These are phyloP conservation scores for Globisporangium heterothallicum DNA, from an alignment of 352 stramenopile genomes.

Conservation along the genomic window DNA sequence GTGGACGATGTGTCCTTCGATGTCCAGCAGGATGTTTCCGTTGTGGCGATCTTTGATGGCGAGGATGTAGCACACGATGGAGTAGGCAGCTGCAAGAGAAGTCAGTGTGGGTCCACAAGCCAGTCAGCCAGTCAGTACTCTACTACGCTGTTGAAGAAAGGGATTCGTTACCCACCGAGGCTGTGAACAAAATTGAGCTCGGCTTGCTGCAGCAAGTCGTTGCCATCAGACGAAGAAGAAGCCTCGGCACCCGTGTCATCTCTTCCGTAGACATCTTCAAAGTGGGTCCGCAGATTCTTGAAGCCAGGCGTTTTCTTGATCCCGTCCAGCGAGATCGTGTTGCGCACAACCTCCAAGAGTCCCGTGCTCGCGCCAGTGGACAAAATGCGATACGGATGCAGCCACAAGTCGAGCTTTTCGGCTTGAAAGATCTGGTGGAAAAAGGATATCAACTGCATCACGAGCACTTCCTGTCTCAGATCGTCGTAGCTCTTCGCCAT, in stretches of 20 bases:
- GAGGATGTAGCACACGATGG: conserved; percentile 96
- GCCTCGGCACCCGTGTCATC: conserved; percentile 24
- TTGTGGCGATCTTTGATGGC: conserved; percentile 99
- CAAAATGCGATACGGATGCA: conserved; percentile 95
- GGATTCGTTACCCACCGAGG: conserved; percentile 46
- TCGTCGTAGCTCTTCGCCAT: conserved; percentile 98
- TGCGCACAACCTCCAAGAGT: conserved; percentile 94
- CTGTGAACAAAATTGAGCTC: conserved; percentile 83
- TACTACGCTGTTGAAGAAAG: not conserved
- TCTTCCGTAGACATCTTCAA: conserved; percentile 90
- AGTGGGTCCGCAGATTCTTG: conserved; percentile 88
- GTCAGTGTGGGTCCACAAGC: conserved; percentile 49
- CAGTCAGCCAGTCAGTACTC: conserved; percentile 23
- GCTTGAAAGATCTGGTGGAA: conserved; percentile 93
- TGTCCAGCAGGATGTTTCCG: conserved; percentile 98
- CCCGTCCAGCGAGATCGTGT: conserved; percentile 95
- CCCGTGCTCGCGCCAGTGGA: conserved; percentile 92
- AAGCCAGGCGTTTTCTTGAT: conserved; percentile 91
- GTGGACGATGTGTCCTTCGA: conserved; percentile 94
- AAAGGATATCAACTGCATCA: conserved; percentile 96
- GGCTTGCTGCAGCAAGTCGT: conserved; percentile 49
- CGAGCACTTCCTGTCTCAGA: conserved; percentile 95
- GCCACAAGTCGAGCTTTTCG: conserved; percentile 87
- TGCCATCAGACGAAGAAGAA: conserved; percentile 1
- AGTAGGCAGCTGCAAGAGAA: conserved; percentile 90